Conservation (phyloP, 208 protist species). For the Trypanosoma brucei region DNA sequence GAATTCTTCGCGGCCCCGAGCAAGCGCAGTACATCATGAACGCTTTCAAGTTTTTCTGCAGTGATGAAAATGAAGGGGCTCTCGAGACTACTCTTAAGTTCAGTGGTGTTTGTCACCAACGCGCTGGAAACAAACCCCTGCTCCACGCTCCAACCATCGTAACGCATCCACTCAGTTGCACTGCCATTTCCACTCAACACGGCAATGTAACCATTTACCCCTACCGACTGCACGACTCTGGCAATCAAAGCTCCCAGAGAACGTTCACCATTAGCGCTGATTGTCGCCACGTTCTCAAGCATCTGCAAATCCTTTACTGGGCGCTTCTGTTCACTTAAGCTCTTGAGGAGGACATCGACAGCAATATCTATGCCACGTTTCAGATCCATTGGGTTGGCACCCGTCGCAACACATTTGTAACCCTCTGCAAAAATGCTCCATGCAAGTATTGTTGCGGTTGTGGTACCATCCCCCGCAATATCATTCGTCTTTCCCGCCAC, state of each 20-base stretch:
- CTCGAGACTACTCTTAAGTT: slow-evolving; percentile 91
- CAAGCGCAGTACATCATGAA: slow-evolving; percentile 63
- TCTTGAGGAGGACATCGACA: slow-evolving; percentile 83
- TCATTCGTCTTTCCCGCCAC: slow-evolving; percentile 98
- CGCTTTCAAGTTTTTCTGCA: slow-evolving; percentile 40
- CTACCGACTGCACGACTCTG: slow-evolving; percentile 97
- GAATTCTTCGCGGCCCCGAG: slow-evolving; percentile 55
- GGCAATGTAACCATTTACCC: slow-evolving; percentile 98
- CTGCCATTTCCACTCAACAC: slow-evolving; percentile 97
- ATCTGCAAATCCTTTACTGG: slow-evolving; percentile 91
- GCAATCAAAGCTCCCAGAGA: slow-evolving; percentile 97
- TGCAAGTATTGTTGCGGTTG: slow-evolving; percentile 98
- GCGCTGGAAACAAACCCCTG: slow-evolving; percentile 97
- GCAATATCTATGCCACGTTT: slow-evolving; percentile 98
- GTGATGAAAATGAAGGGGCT: slow-evolving; percentile 93
- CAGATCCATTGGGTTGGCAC: slow-evolving; percentile 99
- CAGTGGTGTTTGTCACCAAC: slow-evolving; percentile 96
- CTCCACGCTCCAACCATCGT: slow-evolving; percentile 98
- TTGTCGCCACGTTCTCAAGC: slow-evolving; percentile 97
- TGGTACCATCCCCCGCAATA: slow-evolving; percentile 98
- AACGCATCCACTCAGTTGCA: slow-evolving; percentile 94
- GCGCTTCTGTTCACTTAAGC: slow-evolving; percentile 92
- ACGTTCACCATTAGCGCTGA: slow-evolving; percentile 99
- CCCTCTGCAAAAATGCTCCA: slow-evolving; percentile 98
- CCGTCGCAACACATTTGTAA: slow-evolving; percentile 98